phyloP scores from a whole-genome alignment of 140 eudicot genomes.

The Erigeron philadelphicus region DNA sequence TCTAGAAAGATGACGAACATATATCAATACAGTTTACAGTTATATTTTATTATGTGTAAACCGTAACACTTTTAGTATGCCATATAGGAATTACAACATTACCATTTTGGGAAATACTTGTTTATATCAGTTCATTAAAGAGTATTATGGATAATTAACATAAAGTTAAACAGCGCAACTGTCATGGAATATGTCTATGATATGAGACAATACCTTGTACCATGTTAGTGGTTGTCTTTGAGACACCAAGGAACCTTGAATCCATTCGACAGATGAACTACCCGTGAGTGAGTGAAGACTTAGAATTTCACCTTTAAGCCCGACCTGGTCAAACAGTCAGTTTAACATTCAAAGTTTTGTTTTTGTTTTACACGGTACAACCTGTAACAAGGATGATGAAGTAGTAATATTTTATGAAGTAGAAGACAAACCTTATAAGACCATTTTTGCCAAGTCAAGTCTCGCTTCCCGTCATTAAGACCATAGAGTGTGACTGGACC shows the following conservation, averaged over 20 bases:
- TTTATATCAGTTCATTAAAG: not conserved
- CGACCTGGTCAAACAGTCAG: constrained; percentile 50
- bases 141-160: not conserved
- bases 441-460: constrained; percentile 97
- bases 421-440: constrained; percentile 69
- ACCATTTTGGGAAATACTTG: not conserved
- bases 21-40: not conserved
- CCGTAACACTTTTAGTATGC: constrained; percentile 1
- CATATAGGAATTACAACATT: not conserved
- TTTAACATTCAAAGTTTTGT: not conserved
- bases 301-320: constrained; percentile 75
- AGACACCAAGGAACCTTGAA: constrained; percentile 54
- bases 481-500: constrained; percentile 85
- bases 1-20: constrained; percentile 34
- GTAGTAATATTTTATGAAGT: not conserved
- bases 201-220: constrained; percentile 60
- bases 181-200: not conserved
- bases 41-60: not conserved
- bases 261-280: constrained; percentile 85
- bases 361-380: not conserved
- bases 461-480: constrained; percentile 70
- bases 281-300: constrained; percentile 80
- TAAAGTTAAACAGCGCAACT: not conserved
- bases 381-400: constrained; percentile 9
- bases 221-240: constrained; percentile 78